Percentiles rank a stretch among this genome's conserved stretches.
phyloP scores from a whole-genome alignment of 306 rosid species.

The Carpinus fangiana region DNA sequence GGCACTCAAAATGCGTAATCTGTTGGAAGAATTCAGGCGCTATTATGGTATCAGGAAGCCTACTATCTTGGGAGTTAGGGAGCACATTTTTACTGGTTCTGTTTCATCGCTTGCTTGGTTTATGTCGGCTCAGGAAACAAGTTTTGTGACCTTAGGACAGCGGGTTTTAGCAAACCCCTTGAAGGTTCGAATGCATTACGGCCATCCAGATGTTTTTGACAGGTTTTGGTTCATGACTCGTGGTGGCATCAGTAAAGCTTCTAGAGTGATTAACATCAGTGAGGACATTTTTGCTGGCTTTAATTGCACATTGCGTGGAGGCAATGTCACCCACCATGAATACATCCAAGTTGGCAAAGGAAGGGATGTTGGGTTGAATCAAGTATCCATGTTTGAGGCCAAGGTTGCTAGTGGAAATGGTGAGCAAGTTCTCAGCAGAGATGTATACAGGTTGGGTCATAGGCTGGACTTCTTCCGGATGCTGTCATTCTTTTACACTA shows the following conservation, averaged over 20 bases:
- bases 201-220: conserved; percentile 97
- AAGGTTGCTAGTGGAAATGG: conserved; percentile 96
- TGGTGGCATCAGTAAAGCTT: conserved; percentile 93
- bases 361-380: conserved; percentile 89
- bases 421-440: conserved; percentile 82
- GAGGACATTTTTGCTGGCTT: conserved; percentile 94
- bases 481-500: conserved; percentile 82
- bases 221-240: conserved; percentile 83
- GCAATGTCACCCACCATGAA: conserved; percentile 88
- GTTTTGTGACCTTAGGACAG: conserved; percentile 92
- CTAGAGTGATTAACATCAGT: conserved; percentile 85
- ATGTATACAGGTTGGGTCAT: conserved; percentile 82
- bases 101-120: conserved; percentile 97
- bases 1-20: conserved; percentile 85
- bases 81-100: conserved; percentile 82
- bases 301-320: conserved; percentile 84
- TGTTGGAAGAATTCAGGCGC: conserved; percentile 62
- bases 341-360: conserved; percentile 96
- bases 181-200: conserved; percentile 90
- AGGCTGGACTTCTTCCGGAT: conserved; percentile 82
- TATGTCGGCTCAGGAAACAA: conserved; percentile 92
- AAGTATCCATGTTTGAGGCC: conserved; percentile 89
- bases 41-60: conserved; percentile 73
- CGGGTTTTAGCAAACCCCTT: conserved; percentile 85
- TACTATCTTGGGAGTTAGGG: conserved; percentile 89